Evolutionary conservation across 2,329 filamentous ascomycete genomes (phyloP).

Genomic region (Arachnopeziza araneosa): DNA sequence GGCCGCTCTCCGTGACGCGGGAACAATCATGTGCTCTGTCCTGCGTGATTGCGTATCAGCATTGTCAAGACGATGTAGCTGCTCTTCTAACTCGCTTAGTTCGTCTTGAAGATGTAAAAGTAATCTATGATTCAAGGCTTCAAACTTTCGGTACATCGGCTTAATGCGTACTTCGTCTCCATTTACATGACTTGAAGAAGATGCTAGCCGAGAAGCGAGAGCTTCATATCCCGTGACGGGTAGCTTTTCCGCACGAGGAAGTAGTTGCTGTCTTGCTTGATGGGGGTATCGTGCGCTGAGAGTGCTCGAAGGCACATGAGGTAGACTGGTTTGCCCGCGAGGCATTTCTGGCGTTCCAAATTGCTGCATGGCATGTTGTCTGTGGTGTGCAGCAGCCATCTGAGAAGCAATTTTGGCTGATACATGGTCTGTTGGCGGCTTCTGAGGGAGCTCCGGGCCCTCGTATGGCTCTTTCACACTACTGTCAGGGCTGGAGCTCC

Average conservation of each 20-base stretch:
- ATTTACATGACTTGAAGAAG: constrained; percentile 8
- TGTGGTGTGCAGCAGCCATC: constrained; percentile 28
- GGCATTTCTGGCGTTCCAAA: constrained; percentile 36
- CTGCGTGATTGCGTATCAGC: constrained; percentile 42
- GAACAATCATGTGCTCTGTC: constrained; percentile 34
- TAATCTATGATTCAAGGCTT: constrained; percentile 73
- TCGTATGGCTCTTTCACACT: constrained; percentile 32
- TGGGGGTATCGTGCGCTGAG: constrained; percentile 24
- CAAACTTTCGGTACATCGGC: constrained; percentile 80
- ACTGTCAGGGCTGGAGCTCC: constrained; percentile 40
- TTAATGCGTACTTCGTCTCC: constrained; percentile 19
- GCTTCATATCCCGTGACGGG: constrained; percentile 56
- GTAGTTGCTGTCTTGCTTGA: constrained; percentile 22
- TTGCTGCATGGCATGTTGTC: constrained; percentile 22
- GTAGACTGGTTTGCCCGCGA: constrained; percentile 30
- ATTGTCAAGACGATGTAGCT: constrained; percentile 63
- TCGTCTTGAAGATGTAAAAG: constrained; percentile 83
- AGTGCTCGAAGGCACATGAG: constrained; percentile 29
- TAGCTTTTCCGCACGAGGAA: constrained; percentile 34
- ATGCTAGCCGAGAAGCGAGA: constrained; percentile 50
- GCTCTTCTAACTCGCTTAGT: constrained; percentile 72
- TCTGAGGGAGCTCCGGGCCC: constrained; percentile 7
- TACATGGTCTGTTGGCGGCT: constrained; percentile 15
- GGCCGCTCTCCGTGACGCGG: constrained; percentile 53
- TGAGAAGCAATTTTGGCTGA: constrained; percentile 27